Evolutionary conservation across 768 basidiomycete species (phyloP), one percentile per base, ranked within the genome.

Genomic region (Leccinum sublutescens): DNA sequence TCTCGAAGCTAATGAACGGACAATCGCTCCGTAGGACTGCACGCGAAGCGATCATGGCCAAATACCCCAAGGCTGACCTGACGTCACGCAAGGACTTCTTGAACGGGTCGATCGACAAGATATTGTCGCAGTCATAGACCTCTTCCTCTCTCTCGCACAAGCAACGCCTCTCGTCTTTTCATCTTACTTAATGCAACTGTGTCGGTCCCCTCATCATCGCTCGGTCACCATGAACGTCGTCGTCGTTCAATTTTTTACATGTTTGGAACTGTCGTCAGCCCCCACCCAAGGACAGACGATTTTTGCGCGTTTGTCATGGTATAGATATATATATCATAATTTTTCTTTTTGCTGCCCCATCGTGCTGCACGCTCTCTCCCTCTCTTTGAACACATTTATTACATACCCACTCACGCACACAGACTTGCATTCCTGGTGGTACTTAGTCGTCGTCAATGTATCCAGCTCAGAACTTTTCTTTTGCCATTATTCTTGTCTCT

Each of bases 1-100:
- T 54, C 9, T 40, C 8, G 38, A 40, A 8, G 38, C 38, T 40
- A 9, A 40, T 40, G 8, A 14, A 47, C 11, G 21, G 15, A 50
- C 14, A 27, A 50, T 50, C 15, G 31, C 3, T 34, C 1, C 5
- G n/a, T 25, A 94, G 92, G 79, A 92, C 93, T 65, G 85, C 94
- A 8, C 86, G 96, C 50, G 93, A 96, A 67, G 93, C 93, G 14
- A 88, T 98, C 52, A 85, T 85, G 72, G 81, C 83, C 34, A 84
- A 85, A 54, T 99, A 96, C 88, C 97, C 96, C n/a, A 92, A 87
- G 70, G 96, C 96, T 51, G 90, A 98, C 72, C 82, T 99, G 54
- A 73, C 86, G 43, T 75, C 84, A 52, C 84, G 90, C 64, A 93
- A 92, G 74, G 91, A 91, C 68, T 98, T 95, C 77, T 79, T 99